Percentiles rank a stretch among this genome's conserved stretches.
These are phyloP conservation scores for Metarhizium humberi DNA, from an alignment of 2,329 filamentous ascomycete genomes.

Conservation along the genomic window DNA sequence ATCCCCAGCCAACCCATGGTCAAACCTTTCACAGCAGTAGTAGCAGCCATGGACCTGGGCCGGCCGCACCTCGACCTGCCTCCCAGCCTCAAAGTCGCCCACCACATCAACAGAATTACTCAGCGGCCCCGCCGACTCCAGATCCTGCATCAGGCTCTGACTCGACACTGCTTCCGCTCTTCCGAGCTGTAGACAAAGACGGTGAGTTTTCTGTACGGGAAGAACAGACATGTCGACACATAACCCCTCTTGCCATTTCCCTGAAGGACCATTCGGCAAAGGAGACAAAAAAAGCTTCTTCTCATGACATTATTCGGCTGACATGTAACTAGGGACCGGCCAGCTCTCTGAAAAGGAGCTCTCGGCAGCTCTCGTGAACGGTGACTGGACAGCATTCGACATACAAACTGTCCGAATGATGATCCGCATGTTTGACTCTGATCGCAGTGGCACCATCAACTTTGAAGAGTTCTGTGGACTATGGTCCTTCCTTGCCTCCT, in stretches of 20 bases:
- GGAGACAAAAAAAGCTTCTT: not conserved
- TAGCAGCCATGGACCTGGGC: not conserved
- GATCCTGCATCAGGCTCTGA: constrained; percentile 45
- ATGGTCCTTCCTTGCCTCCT: constrained; percentile 92
- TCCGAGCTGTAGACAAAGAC: constrained; percentile 83
- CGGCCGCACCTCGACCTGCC: constrained; percentile 23
- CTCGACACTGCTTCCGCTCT: constrained; percentile 72
- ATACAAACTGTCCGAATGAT: constrained; percentile 94
- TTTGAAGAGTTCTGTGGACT: constrained; percentile 95
- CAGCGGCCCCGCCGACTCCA: constrained; percentile 55
- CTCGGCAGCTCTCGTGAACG: constrained; percentile 84
- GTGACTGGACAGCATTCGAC: constrained; percentile 92
- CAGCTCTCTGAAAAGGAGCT: constrained; percentile 81
- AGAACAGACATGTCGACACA: too few species aligned
- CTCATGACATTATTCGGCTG: not conserved
- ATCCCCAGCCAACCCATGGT: constrained; percentile 3
- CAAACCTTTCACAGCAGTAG: not conserved
- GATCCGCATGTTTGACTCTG: constrained; percentile 98
- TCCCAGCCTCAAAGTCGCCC: constrained; percentile 16
- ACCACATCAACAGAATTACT: constrained; percentile 39
- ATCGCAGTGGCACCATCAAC: constrained; percentile 79
- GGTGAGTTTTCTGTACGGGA: constrained; percentile 34
- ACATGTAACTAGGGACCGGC: constrained; percentile 51
- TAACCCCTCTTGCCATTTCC: too few species aligned
- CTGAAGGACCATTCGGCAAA: too few species aligned